These are phyloP conservation scores for Rutstroemia sydowiana DNA, from an alignment of 2,329 filamentous ascomycete species.

Conservation along the genomic window DNA sequence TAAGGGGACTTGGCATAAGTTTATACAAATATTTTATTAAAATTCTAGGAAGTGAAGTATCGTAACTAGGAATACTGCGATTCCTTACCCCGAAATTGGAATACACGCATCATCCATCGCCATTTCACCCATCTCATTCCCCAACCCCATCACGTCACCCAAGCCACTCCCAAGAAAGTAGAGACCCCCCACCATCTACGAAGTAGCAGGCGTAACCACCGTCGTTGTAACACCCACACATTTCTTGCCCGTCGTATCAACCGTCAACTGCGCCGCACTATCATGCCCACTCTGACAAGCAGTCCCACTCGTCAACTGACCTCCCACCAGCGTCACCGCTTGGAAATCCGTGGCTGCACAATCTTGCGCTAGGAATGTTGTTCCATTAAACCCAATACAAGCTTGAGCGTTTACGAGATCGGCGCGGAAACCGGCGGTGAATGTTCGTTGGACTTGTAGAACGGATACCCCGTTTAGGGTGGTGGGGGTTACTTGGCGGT, in stretches of 20 bases:
- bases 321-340: constrained; percentile 27
- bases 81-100: too few relatives aligned
- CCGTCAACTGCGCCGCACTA: constrained; percentile 28
- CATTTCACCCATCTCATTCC: too few relatives aligned
- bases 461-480: constrained; percentile 29
- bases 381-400: constrained; percentile 36
- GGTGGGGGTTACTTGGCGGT: constrained; percentile 35
- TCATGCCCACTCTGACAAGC: constrained; percentile 34
- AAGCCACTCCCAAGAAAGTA: too few relatives aligned
- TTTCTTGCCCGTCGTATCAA: constrained; percentile 20
- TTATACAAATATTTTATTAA: too few relatives aligned
- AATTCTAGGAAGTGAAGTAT: too few relatives aligned
- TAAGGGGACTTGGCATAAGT: too few relatives aligned
- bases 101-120: too few relatives aligned
- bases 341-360: constrained; percentile 22
- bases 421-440: constrained; percentile 33
- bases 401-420: constrained; percentile 34
- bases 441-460: constrained; percentile 34
- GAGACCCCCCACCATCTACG: background rate
- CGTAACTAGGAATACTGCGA: too few relatives aligned
- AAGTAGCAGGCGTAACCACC: background rate
- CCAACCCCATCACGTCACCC: too few relatives aligned
- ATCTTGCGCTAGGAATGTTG: constrained; percentile 27
- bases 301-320: constrained; percentile 27
- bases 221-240: constrained; percentile 31